phyloP scores from a whole-genome alignment of 345 rosid genomes.

The Cardiospermum halicacabum region DNA sequence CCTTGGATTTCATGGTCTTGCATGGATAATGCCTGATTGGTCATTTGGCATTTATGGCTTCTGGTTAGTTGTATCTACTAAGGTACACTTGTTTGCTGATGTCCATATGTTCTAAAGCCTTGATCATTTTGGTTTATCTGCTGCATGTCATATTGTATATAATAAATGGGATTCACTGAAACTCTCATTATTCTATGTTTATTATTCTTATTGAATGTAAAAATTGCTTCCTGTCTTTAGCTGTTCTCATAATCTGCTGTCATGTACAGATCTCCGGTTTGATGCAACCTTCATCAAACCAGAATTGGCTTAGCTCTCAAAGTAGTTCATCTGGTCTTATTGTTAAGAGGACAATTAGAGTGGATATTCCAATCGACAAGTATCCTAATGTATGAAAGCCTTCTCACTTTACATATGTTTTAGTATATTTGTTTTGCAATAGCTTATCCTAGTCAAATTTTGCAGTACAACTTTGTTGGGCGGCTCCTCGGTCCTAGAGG shows the following conservation, averaged over 20 bases:
- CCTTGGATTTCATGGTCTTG: slow-evolving; percentile 3
- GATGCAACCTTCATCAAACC: slow-evolving; percentile 56
- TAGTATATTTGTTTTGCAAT: slow-evolving; percentile 13
- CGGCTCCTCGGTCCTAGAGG: slow-evolving; percentile 99
- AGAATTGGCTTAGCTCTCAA: slow-evolving; percentile 75
- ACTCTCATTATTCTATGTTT: background rate
- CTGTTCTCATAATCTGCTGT: slow-evolving; percentile 26
- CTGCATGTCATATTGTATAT: slow-evolving; percentile 2
- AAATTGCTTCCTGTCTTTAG: slow-evolving; percentile 4
- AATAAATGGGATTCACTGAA: background rate
- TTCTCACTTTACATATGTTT: background rate
- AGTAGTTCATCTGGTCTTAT: slow-evolving; percentile 80
- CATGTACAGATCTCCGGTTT: slow-evolving; percentile 60
- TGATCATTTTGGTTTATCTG: slow-evolving; percentile 3
- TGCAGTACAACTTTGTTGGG: slow-evolving; percentile 96
- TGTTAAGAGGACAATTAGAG: slow-evolving; percentile 79
- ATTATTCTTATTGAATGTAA: background rate
- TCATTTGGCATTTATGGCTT: background rate
- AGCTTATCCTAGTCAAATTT: slow-evolving; percentile 16
- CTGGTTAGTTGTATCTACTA: slow-evolving; percentile 10
- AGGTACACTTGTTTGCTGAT: slow-evolving; percentile 1
- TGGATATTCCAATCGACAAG: slow-evolving; percentile 89
- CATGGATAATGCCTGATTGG: slow-evolving; percentile 7
- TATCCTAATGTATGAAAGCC: slow-evolving; percentile 67
- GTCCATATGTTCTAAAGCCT: slow-evolving; percentile 1